A percentile compares a stretch with the other conserved stretches of the same genome.
Evolutionary conservation across 1,284 basidiomycete genomes (phyloP).

Genomic region (Puccinia horiana): DNA sequence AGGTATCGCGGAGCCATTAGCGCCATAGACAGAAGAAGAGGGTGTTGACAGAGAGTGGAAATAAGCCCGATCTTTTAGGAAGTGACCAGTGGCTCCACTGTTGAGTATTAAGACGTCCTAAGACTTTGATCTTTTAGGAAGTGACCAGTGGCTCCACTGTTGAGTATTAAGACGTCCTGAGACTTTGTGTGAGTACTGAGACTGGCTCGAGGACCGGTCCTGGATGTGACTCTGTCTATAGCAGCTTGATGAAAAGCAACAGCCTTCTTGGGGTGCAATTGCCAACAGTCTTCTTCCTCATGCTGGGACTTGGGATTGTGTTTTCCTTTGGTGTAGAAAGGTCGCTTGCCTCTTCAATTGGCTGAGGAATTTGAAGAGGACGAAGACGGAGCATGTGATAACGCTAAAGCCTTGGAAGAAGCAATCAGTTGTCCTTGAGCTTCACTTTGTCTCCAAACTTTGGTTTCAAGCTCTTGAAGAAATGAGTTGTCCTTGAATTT

Average conservation of each 20-base stretch:
- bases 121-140: too few species aligned
- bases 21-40: background rate
- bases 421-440: too few species aligned
- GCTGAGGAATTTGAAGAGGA: too few species aligned
- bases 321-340: background rate
- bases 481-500: background rate
- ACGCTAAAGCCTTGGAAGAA: background rate
- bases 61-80: background rate
- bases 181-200: background rate
- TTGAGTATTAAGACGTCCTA: background rate
- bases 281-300: background rate
- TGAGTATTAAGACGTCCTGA: background rate
- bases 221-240: background rate
- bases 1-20: background rate
- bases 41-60: background rate
- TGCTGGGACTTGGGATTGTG: background rate
- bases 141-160: too few species aligned
- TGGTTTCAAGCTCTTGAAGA: background rate
- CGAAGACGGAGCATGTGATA: background rate
- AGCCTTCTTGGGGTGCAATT: background rate
- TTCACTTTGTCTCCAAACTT: background rate
- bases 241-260: background rate
- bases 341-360: background rate
- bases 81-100: conserved; percentile 5
- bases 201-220: background rate